Percentiles rank a stretch among this genome's conserved stretches.
Conservation (phyloP, 2,329 filamentous ascomycete genomes). For the Triangularia setosa region DNA sequence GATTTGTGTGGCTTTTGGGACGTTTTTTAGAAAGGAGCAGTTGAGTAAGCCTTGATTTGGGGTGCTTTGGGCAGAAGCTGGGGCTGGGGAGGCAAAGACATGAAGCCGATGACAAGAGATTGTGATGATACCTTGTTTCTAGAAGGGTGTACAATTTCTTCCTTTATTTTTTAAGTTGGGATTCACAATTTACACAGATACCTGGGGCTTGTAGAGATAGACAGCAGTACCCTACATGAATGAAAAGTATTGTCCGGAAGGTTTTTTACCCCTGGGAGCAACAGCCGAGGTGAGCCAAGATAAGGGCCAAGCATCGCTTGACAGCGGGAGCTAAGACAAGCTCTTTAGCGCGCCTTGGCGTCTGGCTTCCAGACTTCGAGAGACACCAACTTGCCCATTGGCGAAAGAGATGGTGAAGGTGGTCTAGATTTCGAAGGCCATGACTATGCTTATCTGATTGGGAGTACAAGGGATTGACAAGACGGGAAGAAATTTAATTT, state of each 20-base stretch:
- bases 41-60: constrained; percentile 45
- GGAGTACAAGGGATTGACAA: background rate
- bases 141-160: background rate
- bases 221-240: background rate
- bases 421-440: background rate
- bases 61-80: too few relatives aligned
- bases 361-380: background rate
- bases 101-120: background rate
- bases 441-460: background rate
- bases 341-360: background rate
- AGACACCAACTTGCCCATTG: background rate
- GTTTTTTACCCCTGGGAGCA: background rate
- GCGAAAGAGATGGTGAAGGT: background rate
- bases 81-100: too few relatives aligned
- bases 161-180: background rate
- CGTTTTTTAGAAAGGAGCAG: constrained; percentile 55
- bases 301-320: background rate
- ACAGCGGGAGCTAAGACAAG: background rate
- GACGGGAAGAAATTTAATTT: background rate
- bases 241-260: background rate
- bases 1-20: constrained; percentile 53
- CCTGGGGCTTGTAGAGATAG: background rate
- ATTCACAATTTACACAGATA: background rate
- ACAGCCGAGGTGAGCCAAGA: background rate
- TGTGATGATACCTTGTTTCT: background rate